A percentile compares a stretch with the other conserved stretches of the same genome.
Evolutionary conservation across 2,329 filamentous ascomycete species (phyloP).

Genomic region (Penicillium glabrum): DNA sequence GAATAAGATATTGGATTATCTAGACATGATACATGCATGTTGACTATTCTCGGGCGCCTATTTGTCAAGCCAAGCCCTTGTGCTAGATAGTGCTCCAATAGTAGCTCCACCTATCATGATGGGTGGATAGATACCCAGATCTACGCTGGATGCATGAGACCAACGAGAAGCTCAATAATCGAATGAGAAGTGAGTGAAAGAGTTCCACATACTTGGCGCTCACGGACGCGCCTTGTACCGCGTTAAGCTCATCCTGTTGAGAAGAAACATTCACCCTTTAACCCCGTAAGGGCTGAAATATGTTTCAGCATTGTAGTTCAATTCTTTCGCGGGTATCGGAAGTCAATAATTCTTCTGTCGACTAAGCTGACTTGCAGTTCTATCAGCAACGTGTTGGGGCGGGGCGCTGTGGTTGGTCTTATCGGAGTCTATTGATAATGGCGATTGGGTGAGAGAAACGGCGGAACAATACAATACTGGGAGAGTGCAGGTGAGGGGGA

Average conservation of each 20-base stretch:
- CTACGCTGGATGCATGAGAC: constrained; percentile 12
- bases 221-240: constrained; percentile 9
- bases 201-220: constrained; percentile 14
- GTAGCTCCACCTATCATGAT: background rate
- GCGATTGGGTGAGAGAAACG: constrained; percentile 2
- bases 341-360: background rate
- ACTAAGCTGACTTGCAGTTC: background rate
- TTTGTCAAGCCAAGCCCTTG: background rate
- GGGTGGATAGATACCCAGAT: background rate
- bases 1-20: background rate
- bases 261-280: background rate
- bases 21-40: background rate
- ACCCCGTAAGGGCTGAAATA: background rate
- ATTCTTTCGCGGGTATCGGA: background rate
- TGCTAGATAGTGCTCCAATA: background rate
- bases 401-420: constrained; percentile 32
- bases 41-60: background rate
- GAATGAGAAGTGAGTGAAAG: constrained; percentile 4
- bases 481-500: background rate
- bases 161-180: constrained; percentile 4
- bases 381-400: constrained; percentile 28
- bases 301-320: background rate
- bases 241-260: constrained; percentile 18
- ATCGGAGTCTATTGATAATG: constrained; percentile 25
- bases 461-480: background rate